phyloP scores from a whole-genome alignment of 306 rosid species.

The Vigna hirtella region DNA sequence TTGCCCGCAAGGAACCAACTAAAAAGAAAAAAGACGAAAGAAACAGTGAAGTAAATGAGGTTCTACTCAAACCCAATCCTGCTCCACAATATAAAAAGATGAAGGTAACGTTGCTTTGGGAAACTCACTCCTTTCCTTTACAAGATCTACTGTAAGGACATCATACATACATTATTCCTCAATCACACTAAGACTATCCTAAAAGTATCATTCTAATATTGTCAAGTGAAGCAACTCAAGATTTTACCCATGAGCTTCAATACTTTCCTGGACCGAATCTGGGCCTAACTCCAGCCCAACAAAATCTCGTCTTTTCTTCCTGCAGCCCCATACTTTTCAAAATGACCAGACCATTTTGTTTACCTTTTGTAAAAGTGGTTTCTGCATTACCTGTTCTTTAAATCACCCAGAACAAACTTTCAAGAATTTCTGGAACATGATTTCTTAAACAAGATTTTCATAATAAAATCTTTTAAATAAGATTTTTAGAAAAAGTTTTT shows the following conservation, averaged over 20 bases:
- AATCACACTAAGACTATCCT: conserved; percentile 6
- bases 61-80: conserved; percentile 29
- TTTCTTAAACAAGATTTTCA: no score
- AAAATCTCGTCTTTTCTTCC: neutral
- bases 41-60: conserved; percentile 24
- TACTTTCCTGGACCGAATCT: neutral
- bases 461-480: no score
- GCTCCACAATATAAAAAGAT: neutral
- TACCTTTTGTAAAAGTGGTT: no score
- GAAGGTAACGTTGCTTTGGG: conserved; percentile 29
- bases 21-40: neutral
- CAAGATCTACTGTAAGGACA: conserved; percentile 3
- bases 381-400: no score
- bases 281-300: neutral
- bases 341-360: no score
- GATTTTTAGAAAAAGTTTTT: no score
- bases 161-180: neutral
- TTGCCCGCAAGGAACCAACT: conserved; percentile 40
- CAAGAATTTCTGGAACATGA: no score
- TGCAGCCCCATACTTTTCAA: no score
- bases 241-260: neutral
- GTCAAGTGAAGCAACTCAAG: conserved; percentile 18
- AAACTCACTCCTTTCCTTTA: conserved; percentile 29
- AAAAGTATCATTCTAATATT: conserved; percentile 9
- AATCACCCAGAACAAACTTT: no score